Evolutionary conservation across 1,284 basidiomycete genomes (phyloP).

Genomic region (Microbotryum lychnidis-dioicae): DNA sequence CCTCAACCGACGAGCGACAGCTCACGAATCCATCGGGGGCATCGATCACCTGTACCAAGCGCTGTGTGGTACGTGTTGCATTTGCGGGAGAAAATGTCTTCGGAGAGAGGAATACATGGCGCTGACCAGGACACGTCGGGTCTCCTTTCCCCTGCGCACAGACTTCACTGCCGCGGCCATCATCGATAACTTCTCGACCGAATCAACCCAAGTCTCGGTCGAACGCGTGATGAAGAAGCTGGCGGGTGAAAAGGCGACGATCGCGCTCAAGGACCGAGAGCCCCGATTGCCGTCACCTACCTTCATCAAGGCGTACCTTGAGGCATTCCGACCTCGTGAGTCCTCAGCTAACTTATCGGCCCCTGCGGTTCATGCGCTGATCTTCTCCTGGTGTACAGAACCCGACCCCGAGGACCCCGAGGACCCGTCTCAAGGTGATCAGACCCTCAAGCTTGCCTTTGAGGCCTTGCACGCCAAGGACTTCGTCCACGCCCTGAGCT

Average conservation of each 20-base stretch:
- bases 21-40: slow-evolving; percentile 68
- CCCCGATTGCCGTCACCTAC: slow-evolving; percentile 80
- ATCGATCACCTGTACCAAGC: slow-evolving; percentile 55
- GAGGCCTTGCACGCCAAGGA: slow-evolving; percentile 80
- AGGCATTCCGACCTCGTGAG: slow-evolving; percentile 79
- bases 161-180: slow-evolving; percentile 96
- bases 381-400: slow-evolving; percentile 43
- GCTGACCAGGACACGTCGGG: neutral
- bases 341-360: slow-evolving; percentile 20
- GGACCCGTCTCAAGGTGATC: slow-evolving; percentile 66
- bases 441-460: slow-evolving; percentile 70
- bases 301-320: slow-evolving; percentile 92
- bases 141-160: slow-evolving; percentile 36
- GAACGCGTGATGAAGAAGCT: slow-evolving; percentile 88
- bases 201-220: slow-evolving; percentile 66
- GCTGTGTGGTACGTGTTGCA: slow-evolving; percentile 56
- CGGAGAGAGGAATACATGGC: too few relatives aligned
- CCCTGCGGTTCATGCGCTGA: neutral
- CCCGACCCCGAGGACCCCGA: slow-evolving; percentile 67
- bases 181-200: slow-evolving; percentile 83
- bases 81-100: too few relatives aligned
- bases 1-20: slow-evolving; percentile 81
- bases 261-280: slow-evolving; percentile 63
- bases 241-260: slow-evolving; percentile 60
- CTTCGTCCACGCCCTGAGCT: slow-evolving; percentile 70